Evolutionary conservation across 208 protist species (phyloP).

Genomic region (Acanthamoeba castellanii): DNA sequence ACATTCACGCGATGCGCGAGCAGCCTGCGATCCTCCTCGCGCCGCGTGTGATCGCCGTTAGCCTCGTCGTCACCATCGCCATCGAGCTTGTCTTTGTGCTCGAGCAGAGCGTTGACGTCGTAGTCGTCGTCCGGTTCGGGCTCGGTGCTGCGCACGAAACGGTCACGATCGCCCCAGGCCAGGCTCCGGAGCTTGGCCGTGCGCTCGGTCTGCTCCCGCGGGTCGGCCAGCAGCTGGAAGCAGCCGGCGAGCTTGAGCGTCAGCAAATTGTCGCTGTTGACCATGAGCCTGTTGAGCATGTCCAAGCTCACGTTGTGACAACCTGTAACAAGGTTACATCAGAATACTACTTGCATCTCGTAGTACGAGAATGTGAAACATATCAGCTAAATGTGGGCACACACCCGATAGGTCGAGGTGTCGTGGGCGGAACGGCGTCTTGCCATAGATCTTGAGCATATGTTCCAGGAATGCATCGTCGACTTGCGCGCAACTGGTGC

Average conservation of each 20-base stretch:
- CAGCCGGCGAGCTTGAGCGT: slow-evolving; percentile 21
- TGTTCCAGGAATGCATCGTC: neutral
- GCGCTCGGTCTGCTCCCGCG: neutral
- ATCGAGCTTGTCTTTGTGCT: neutral
- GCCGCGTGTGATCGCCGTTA: neutral
- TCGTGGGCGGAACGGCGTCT: slow-evolving; percentile 24
- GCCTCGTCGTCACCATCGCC: neutral
- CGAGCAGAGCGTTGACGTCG: neutral
- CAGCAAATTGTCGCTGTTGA: neutral
- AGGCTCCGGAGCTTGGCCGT: neutral
- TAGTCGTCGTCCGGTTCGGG: neutral
- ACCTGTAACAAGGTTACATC: neutral
- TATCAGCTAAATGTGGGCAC: neutral
- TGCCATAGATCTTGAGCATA: neutral
- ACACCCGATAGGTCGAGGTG: slow-evolving; percentile 18
- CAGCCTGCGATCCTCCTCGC: neutral
- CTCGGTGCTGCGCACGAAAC: neutral
- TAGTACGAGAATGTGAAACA: neutral
- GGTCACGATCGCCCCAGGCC: neutral
- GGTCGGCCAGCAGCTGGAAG: slow-evolving; percentile 2
- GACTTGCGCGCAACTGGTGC: neutral
- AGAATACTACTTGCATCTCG: neutral
- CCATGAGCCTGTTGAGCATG: slow-evolving; percentile 25
- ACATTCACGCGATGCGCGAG: neutral
- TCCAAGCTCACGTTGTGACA: slow-evolving; percentile 41